Evolutionary conservation across 225 moss, liverwort and hornwort species (phyloP).

Genomic region (Pseudoscleropodium purum): DNA sequence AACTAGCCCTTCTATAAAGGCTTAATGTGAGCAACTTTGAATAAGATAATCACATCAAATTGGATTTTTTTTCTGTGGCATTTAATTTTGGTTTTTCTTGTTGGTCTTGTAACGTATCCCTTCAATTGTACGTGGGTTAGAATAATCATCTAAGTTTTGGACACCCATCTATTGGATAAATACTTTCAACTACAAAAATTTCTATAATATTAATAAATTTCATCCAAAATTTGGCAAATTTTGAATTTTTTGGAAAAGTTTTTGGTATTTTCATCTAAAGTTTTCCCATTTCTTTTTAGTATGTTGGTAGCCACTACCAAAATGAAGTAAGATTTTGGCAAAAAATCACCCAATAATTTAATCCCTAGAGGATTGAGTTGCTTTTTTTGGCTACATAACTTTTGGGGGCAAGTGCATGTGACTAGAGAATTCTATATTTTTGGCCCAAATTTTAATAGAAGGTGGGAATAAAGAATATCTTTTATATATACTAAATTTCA

Average conservation of each 20-base stretch:
- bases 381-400: too few relatives aligned
- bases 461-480: too few relatives aligned
- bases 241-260: not conserved
- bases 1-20: too few relatives aligned
- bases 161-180: not conserved
- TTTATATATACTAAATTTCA: too few relatives aligned
- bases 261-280: accelerated
- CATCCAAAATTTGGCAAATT: not conserved
- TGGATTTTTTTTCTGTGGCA: accelerated
- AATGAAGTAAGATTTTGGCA: not conserved
- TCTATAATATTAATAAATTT: not conserved
- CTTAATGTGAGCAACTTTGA: not conserved
- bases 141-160: not conserved
- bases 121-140: accelerated
- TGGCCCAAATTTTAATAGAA: too few relatives aligned
- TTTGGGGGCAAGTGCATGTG: too few relatives aligned
- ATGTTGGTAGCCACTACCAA: too few relatives aligned
- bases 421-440: too few relatives aligned
- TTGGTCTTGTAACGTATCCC: accelerated
- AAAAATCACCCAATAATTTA: not conserved
- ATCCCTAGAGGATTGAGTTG: too few relatives aligned
- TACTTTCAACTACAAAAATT: not conserved
- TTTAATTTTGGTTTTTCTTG: not conserved
- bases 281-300: accelerated
- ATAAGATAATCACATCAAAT: too few relatives aligned